A percentile compares a stretch with the other conserved stretches of the same genome.
These are phyloP conservation scores for Rheum nobile DNA, from an alignment of 148 eudicot species.

Conservation along the genomic window DNA sequence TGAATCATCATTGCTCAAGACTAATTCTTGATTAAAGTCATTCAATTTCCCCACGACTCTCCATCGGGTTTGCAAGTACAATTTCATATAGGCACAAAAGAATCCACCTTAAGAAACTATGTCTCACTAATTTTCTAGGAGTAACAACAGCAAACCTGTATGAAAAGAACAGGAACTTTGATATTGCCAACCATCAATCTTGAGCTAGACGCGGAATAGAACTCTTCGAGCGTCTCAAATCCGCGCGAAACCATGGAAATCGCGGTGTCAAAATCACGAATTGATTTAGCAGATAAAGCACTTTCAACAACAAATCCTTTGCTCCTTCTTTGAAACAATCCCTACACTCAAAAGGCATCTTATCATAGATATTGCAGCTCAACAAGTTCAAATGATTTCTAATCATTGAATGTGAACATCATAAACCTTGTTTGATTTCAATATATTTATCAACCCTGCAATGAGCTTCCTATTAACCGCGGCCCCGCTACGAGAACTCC, in stretches of 20 bases:
- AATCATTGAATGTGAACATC: not conserved
- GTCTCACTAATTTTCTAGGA: not conserved
- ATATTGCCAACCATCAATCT: conserved; percentile 45
- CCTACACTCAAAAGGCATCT: conserved; percentile 30
- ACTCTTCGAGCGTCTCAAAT: conserved; percentile 63
- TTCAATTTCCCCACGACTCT: too few relatives aligned
- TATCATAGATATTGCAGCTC: not conserved
- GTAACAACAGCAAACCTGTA: conserved; percentile 44
- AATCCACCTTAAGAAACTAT: too few relatives aligned
- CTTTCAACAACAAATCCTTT: conserved; percentile 74
- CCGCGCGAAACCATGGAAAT: conserved; percentile 84
- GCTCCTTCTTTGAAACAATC: conserved; percentile 70
- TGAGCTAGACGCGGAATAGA: conserved; percentile 62
- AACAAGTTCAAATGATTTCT: not conserved
- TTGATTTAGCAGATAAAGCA: conserved; percentile 58
- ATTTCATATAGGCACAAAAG: too few relatives aligned
- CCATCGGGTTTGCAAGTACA: too few relatives aligned
- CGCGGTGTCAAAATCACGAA: conserved; percentile 74
- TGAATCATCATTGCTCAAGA: too few relatives aligned
- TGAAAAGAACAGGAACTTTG: conserved; percentile 87
- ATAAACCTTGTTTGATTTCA: conserved; percentile 67
- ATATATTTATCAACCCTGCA: conserved; percentile 55
- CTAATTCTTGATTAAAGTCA: too few relatives aligned
- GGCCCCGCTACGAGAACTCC: conserved; percentile 28
- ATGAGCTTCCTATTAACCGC: conserved; percentile 43